Evolutionary conservation across 441 rosid genomes (phyloP).

Genomic region (Biscutella laevigata): DNA sequence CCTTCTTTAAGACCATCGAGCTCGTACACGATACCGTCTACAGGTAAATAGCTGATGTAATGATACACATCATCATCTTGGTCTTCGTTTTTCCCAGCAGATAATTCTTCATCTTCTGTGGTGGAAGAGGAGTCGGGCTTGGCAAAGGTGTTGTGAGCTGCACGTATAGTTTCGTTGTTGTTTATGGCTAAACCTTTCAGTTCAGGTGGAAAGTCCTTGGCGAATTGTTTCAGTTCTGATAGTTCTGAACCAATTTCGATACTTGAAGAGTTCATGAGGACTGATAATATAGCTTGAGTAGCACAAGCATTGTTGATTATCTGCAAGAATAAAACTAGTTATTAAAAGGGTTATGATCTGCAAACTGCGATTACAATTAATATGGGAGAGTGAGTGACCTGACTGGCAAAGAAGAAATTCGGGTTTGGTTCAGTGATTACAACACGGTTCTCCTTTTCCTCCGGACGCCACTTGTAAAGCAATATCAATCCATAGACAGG

Average conservation of each 20-base stretch:
- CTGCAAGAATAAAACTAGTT: constrained; percentile 17
- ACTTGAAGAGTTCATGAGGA: constrained; percentile 27
- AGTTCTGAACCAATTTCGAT: constrained; percentile 24
- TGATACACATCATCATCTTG: constrained; percentile 28
- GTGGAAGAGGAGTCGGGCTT: constrained; percentile 20
- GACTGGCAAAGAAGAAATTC: constrained; percentile 30
- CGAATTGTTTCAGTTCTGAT: constrained; percentile 22
- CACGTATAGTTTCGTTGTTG: constrained; percentile 28
- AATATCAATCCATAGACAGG: constrained; percentile 29
- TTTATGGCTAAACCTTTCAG: constrained; percentile 29
- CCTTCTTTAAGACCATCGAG: constrained; percentile 32
- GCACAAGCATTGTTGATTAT: constrained; percentile 30
- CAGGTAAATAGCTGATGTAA: constrained; percentile 30
- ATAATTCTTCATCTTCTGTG: constrained; percentile 15
- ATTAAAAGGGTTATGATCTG: background rate
- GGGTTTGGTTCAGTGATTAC: constrained; percentile 31
- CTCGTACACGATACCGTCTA: constrained; percentile 27
- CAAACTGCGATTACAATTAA: background rate
- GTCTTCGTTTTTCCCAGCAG: constrained; percentile 15
- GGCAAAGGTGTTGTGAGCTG: constrained; percentile 30
- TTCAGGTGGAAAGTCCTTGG: constrained; percentile 31
- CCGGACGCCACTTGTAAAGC: constrained; percentile 35
- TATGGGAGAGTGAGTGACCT: constrained; percentile 7
- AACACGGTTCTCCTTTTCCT: constrained; percentile 26
- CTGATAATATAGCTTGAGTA: constrained; percentile 25